phyloP scores from a whole-genome alignment of 108 stramenopile species.

The Stephanodiscus minutulus region DNA sequence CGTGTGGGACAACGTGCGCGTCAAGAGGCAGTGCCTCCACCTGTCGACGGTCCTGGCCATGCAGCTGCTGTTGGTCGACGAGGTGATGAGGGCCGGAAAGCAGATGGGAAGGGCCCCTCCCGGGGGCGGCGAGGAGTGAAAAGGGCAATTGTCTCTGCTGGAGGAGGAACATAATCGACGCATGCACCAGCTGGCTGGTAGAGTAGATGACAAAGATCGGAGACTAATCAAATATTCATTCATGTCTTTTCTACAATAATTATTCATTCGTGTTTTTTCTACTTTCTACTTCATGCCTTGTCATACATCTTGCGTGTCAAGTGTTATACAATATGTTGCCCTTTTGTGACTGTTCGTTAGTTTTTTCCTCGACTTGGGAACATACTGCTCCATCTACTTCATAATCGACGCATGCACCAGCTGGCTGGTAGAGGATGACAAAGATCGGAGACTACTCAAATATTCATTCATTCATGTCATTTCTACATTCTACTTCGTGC shows the following conservation, averaged over 20 bases:
- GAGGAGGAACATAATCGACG: neutral
- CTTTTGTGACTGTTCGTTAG: too few species aligned
- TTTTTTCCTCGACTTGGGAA: too few species aligned
- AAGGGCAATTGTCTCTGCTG: neutral
- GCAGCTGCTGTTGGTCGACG: constrained; percentile 97
- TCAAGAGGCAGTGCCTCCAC: constrained; percentile 95
- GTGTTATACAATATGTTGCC: too few species aligned
- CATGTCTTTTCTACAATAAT: neutral
- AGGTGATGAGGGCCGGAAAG: constrained; percentile 98
- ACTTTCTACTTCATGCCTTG: too few species aligned
- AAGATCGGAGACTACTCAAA: neutral
- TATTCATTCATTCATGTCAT: too few species aligned
- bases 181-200: neutral
- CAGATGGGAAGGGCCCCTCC: constrained; percentile 88
- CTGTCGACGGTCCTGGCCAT: constrained; percentile 95
- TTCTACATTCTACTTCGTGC: too few species aligned
- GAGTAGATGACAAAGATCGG: neutral
- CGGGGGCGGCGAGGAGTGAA: constrained; percentile 35
- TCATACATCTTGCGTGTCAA: too few species aligned
- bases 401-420: neutral
- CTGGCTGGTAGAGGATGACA: neutral
- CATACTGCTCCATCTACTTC: too few species aligned
- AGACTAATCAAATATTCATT: neutral
- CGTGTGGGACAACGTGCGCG: constrained; percentile 96
- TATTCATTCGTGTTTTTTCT: neutral